Percentiles rank a stretch among this genome's conserved stretches.
These are phyloP conservation scores for Penicillium desertorum DNA, from an alignment of 495 filamentous ascomycete species.

Conservation along the genomic window DNA sequence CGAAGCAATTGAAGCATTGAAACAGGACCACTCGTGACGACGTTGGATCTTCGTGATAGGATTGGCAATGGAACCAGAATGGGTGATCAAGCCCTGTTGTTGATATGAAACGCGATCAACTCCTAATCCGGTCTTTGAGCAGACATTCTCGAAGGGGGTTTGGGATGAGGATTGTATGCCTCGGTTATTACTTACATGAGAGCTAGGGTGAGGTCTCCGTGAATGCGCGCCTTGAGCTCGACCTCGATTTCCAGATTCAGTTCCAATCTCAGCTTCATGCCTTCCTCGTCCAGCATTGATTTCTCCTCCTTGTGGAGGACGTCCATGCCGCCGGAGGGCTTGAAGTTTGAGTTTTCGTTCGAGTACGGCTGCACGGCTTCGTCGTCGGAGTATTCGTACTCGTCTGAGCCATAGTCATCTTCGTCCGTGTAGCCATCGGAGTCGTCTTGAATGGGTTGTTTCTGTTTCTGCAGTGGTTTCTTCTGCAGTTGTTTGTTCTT, in stretches of 20 bases:
- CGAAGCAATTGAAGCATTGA: constrained; percentile 6
- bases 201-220: constrained; percentile 81
- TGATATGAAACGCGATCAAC: constrained; percentile 32
- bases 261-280: constrained; percentile 73
- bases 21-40: constrained; percentile 14
- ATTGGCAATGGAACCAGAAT: not conserved
- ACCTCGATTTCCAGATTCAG: constrained; percentile 87
- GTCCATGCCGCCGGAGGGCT: constrained; percentile 35
- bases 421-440: constrained; percentile 49
- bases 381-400: constrained; percentile 33
- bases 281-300: constrained; percentile 43
- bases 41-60: constrained; percentile 8
- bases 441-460: constrained; percentile 25
- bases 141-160: constrained; percentile 1
- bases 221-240: constrained; percentile 84
- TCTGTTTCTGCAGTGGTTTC: constrained; percentile 33
- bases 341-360: constrained; percentile 13
- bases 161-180: constrained; percentile 5
- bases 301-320: constrained; percentile 32
- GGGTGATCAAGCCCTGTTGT: constrained; percentile 32
- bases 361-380: constrained; percentile 50
- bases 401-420: constrained; percentile 56
- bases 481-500: constrained; percentile 22
- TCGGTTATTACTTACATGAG: constrained; percentile 66
- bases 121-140: constrained; percentile 32